Base-by-base conservation (phyloP, 495 filamentous ascomycete genomes). In the Saxophila tyrrhenica region DNA sequence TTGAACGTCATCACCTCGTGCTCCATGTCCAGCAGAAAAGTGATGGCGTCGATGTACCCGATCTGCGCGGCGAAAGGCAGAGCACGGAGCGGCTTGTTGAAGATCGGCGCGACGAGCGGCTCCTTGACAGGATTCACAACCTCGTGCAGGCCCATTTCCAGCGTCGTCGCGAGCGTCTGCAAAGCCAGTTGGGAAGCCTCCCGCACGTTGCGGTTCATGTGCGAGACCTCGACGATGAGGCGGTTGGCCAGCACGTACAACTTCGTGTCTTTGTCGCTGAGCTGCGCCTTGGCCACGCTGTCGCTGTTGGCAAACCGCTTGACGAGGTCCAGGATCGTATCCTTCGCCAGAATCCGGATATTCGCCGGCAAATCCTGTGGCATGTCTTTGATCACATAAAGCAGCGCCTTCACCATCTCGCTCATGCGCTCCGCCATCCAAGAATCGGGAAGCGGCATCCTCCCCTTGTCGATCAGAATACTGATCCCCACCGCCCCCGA, bases 351-450 rank as follows among this genome's bases (percentile, higher is more conserved):
- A 21, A 80, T 70, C 3, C 94, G 77, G 1, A 90, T 96, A 60
- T 82, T 85, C 22, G 91, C 87, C 10, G 94, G 88, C 0, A 97
- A 75, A 65, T 97, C 94, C 35, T 83, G 72, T 1, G 94, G 91
- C 73, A 95, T 92, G 67, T 99, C 94, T 66, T 99, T 97, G 69
- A 97, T 86, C 60, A 95, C 89, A 72, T 94, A 95, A 71, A 94
- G 81, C 48, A 99, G 72, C 13, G 88, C 87, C 25, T 85, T 79
- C 39, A 87, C 81, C 59, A 95, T 88, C 29, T 96, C 89, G 48
- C 83, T 74, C 58, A 95, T 89, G 58, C 83, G 82, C 5, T 81
- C 77, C 45, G 80, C 75, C 21, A 97, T 72, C 89, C 91, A 99
- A 19, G 72, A 62, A 58, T 94, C 86, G 8, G 89, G 86, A 41